These are phyloP conservation scores for Marasmius sp. DNA, from an alignment of 1,284 basidiomycete genomes.

Conservation along the genomic window DNA sequence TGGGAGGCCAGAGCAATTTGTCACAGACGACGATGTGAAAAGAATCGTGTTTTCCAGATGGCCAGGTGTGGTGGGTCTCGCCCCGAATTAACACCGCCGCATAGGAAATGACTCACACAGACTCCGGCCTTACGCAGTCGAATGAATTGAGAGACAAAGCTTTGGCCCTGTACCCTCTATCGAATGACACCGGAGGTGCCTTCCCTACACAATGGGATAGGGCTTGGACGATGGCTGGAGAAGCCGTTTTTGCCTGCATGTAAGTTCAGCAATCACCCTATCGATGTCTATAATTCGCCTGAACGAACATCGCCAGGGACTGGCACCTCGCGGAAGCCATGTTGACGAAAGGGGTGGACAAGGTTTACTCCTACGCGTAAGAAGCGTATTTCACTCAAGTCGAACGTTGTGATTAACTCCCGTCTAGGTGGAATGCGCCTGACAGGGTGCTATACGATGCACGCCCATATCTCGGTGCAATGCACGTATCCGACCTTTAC, in stretches of 20 bases:
- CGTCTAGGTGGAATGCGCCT: constrained; percentile 41
- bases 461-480: constrained; percentile 38
- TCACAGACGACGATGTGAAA: constrained; percentile 40
- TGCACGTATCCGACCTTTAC: constrained; percentile 46
- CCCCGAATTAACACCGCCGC: background rate
- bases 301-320: constrained; percentile 30
- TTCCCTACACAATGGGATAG: constrained; percentile 42
- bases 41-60: constrained; percentile 36
- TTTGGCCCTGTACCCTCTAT: constrained; percentile 38
- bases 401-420: background rate
- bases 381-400: background rate
- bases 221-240: constrained; percentile 40
- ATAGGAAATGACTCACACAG: background rate
- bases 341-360: constrained; percentile 27
- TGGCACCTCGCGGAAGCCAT: constrained; percentile 37
- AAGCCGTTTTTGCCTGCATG: constrained; percentile 48
- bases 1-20: constrained; percentile 36
- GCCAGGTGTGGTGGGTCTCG: constrained; percentile 35
- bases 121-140: constrained; percentile 24
- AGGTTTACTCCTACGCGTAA: constrained; percentile 37
- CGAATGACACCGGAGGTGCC: constrained; percentile 31
- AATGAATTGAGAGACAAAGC: constrained; percentile 36
- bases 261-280: constrained; percentile 20
- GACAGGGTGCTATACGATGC: constrained; percentile 37
- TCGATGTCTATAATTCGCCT: background rate